A percentile compares a stretch with the other conserved stretches of the same genome.
Conservation (phyloP, 2,329 filamentous ascomycete genomes). For the Cylindrodendrum hubeiense region DNA sequence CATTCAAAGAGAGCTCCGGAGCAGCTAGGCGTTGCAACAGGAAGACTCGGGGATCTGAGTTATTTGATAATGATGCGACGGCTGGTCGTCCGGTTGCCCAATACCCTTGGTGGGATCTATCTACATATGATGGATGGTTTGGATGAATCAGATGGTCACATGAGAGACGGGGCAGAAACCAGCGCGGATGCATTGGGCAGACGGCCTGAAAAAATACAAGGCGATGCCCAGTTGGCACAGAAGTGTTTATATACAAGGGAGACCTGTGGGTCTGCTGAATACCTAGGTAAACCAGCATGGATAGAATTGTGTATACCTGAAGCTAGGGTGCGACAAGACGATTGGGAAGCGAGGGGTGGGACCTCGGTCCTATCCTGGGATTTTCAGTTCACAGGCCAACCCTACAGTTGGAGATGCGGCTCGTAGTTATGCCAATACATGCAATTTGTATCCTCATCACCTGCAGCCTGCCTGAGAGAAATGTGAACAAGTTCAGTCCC, state of each 20-base stretch:
- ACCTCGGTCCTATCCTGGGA: background rate
- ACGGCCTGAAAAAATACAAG: conserved; percentile 31
- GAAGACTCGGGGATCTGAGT: conserved; percentile 24
- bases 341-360: conserved; percentile 14
- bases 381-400: conserved; percentile 1
- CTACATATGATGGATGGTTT: conserved; percentile 22
- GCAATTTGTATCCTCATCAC: conserved; percentile 22
- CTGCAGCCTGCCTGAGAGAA: background rate
- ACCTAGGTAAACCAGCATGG: conserved; percentile 30
- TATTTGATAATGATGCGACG: conserved; percentile 23
- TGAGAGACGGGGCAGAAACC: conserved; percentile 23
- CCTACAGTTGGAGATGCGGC: conserved; percentile 24
- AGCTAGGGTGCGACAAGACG: conserved; percentile 27
- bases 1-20: conserved; percentile 64
- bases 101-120: conserved; percentile 19
- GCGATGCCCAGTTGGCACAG: conserved; percentile 32
- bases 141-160: conserved; percentile 21
- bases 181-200: conserved; percentile 20
- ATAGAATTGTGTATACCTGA: conserved; percentile 40
- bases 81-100: conserved; percentile 11
- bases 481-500: background rate
- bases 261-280: conserved; percentile 18
- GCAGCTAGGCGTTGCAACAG: conserved; percentile 44
- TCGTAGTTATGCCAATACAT: conserved; percentile 36
- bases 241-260: conserved; percentile 33